Evolutionary conservation across 768 basidiomycete genomes (phyloP), one percentile per base, ranked within the genome.

Genomic region (Tubosaeta sp.): DNA sequence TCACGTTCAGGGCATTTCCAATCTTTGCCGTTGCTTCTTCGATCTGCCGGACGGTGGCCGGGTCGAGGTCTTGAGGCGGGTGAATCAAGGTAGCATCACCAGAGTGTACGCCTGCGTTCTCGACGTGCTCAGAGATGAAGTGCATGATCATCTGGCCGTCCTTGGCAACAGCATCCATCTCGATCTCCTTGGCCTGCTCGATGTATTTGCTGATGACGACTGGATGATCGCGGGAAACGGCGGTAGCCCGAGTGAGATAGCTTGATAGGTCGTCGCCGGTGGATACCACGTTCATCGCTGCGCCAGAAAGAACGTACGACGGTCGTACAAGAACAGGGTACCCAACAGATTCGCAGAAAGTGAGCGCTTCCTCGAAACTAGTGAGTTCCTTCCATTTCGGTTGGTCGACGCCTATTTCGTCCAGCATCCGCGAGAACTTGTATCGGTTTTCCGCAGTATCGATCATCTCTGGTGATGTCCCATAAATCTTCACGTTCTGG

Each of bases 171-270:
- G 97, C 97, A 65, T 99, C 97, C 93, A 99, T 97, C 77, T 99
- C 97, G 59, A 99, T 99, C 74, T 99, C 97, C 78, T 99, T 98
- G 29, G 97, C 97, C 69, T 97, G 91, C 69, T 98, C 95, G 68
- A 99, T 97, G 74, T 97, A 99, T 72, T 99, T 99, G 57, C 91
- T 89, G 71, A 98, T 98, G 61, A 99, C 95, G 57, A 97, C 95
- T 2, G 95, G 95, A 64, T 97, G 91, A 32, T 95, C 92, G 43
- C 91, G 85, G 39, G 97, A 99, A 51, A 99, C 94, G 49, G 91
- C 94, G 19, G 95, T 88, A 17, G 97, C 97, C 72, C 93, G 95
- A 1, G 87, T 88, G 53, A 99, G 80, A 69, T 97, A 99, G 68
- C 84, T 91, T 42, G 83, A 83, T 38, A 99, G 78, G 68, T 98